Conservation (phyloP, 768 basidiomycete genomes). For the Favolaschia claudopus region DNA sequence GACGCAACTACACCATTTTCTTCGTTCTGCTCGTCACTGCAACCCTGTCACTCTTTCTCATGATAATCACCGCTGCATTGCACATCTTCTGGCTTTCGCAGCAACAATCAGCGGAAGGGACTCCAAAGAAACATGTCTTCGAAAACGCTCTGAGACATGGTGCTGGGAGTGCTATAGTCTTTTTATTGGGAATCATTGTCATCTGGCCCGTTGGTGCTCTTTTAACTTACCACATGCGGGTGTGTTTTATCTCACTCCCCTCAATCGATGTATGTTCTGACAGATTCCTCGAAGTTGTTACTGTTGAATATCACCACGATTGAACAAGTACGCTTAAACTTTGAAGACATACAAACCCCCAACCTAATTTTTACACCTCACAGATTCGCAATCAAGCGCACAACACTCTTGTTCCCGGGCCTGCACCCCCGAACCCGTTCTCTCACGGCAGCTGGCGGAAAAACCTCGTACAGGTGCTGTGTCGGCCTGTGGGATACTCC, state of each 20-base stretch:
- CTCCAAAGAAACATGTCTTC: conserved; percentile 56
- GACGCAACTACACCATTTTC: conserved; percentile 95
- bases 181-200: conserved; percentile 72
- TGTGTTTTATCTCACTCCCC: too few relatives aligned
- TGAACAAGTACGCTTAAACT: conserved; percentile 83
- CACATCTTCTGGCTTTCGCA: conserved; percentile 77
- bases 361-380: conserved; percentile 13
- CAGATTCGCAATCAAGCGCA: conserved; percentile 90
- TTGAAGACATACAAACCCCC: not conserved
- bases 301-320: conserved; percentile 94
- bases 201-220: conserved; percentile 87
- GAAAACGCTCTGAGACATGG: conserved; percentile 57
- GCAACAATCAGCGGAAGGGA: too few relatives aligned
- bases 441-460: conserved; percentile 78
- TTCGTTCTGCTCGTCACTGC: conserved; percentile 81
- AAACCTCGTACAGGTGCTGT: conserved; percentile 80
- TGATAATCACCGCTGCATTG: conserved; percentile 84
- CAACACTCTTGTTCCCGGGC: conserved; percentile 67
- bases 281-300: conserved; percentile 60
- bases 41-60: conserved; percentile 77
- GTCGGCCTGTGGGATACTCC: conserved; percentile 80
- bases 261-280: too few relatives aligned
- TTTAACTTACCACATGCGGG: conserved; percentile 85
- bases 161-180: conserved; percentile 83
- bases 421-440: conserved; percentile 85